Evolutionary conservation across 805 yeast genomes (phyloP).

Genomic region (Priceomyces fermenticarens): DNA sequence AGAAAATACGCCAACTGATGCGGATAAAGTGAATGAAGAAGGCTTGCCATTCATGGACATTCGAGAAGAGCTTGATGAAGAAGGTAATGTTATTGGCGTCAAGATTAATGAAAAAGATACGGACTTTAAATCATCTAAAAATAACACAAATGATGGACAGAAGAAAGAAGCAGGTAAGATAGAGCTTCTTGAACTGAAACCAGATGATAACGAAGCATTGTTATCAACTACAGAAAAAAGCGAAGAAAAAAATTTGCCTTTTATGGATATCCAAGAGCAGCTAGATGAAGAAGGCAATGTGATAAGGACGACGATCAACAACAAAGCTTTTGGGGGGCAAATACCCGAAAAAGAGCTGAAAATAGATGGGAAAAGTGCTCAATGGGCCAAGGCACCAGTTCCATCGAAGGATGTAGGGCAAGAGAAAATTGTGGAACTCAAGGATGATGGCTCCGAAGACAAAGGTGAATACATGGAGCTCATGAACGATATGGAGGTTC

Average conservation of each 20-base stretch:
- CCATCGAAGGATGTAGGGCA: background rate
- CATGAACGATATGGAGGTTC: slow-evolving; percentile 33
- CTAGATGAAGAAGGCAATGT: slow-evolving; percentile 82
- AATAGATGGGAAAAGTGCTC: background rate
- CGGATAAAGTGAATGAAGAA: slow-evolving; percentile 32
- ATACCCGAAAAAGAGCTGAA: background rate
- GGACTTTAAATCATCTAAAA: background rate
- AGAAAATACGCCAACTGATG: slow-evolving; percentile 6
- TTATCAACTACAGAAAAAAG: too few relatives aligned
- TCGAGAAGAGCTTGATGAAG: slow-evolving; percentile 73
- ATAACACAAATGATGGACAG: background rate
- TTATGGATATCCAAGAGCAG: slow-evolving; percentile 77
- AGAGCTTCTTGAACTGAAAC: too few relatives aligned
- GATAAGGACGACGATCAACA: slow-evolving; percentile 29
- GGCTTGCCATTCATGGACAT: slow-evolving; percentile 76
- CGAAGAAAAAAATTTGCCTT: slow-evolving; percentile 52
- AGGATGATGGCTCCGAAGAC: slow-evolving; percentile 1
- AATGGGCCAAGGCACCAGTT: too few relatives aligned
- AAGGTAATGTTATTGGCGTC: slow-evolving; percentile 58
- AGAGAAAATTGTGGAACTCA: background rate
- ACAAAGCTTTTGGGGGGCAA: background rate
- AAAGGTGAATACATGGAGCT: slow-evolving; percentile 12
- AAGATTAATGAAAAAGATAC: slow-evolving; percentile 20
- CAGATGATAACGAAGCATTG: too few relatives aligned
- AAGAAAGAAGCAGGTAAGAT: background rate